These are phyloP conservation scores for Zygotorulaspora chibaensis DNA, from an alignment of 805 yeast species.

Conservation along the genomic window DNA sequence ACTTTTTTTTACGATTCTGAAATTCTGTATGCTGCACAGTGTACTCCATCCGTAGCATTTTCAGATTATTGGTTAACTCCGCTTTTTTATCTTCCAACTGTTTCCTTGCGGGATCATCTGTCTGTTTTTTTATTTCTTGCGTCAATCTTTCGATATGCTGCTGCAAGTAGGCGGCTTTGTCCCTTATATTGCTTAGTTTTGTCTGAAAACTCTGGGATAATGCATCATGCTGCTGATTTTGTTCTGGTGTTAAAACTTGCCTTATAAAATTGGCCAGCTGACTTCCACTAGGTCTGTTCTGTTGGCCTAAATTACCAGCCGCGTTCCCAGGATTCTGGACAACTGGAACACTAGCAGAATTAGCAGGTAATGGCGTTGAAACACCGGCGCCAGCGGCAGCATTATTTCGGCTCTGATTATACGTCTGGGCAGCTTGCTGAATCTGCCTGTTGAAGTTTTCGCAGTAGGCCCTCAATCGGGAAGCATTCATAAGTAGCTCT, in stretches of 20 bases:
- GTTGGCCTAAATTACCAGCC: slow-evolving; percentile 13
- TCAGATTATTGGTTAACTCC: slow-evolving; percentile 26
- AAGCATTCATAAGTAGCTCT: slow-evolving; percentile 59
- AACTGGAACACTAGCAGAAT: slow-evolving; percentile 6
- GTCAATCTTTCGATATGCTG: slow-evolving; percentile 31
- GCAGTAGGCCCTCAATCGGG: slow-evolving; percentile 56
- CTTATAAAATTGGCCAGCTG: slow-evolving; percentile 28
- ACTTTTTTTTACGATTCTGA: slow-evolving; percentile 30
- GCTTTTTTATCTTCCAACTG: slow-evolving; percentile 27
- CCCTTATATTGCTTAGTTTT: slow-evolving; percentile 30
- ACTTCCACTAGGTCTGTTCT: slow-evolving; percentile 10
- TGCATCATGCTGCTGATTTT: slow-evolving; percentile 29
- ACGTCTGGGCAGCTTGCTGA: slow-evolving; percentile 29
- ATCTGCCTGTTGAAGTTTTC: slow-evolving; percentile 46
- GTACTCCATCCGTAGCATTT: slow-evolving; percentile 26
- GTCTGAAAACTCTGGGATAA: slow-evolving; percentile 27
- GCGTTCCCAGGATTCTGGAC: slow-evolving; percentile 14
- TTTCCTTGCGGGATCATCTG: slow-evolving; percentile 25
- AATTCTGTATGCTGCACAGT: slow-evolving; percentile 28
- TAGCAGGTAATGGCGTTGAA: slow-evolving; percentile 4
- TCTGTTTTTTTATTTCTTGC: slow-evolving; percentile 28
- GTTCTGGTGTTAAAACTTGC: slow-evolving; percentile 30
- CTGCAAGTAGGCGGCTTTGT: slow-evolving; percentile 29
- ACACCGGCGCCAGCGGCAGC: slow-evolving; percentile 16
- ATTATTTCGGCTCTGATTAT: slow-evolving; percentile 16